These are phyloP conservation scores for Panicum virgatum DNA, from an alignment of 202 grass and related monocot genomes.

Conservation along the genomic window DNA sequence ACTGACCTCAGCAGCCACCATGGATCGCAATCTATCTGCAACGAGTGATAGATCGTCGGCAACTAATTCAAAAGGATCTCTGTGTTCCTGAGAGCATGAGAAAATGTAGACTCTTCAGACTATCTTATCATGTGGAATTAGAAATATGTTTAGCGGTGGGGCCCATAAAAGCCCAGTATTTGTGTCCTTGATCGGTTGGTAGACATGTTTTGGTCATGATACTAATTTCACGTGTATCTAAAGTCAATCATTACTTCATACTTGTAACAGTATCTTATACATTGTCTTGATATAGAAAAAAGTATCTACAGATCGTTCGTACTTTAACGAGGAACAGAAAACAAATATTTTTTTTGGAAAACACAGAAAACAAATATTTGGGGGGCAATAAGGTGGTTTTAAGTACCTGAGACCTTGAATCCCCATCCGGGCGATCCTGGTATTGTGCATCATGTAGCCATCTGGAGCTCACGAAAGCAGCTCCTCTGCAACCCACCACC, in stretches of 20 bases:
- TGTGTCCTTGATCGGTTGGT: neutral
- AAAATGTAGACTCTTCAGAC: neutral
- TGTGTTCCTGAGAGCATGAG: slow-evolving; percentile 38
- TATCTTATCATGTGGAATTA: neutral
- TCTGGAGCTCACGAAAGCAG: slow-evolving; percentile 47
- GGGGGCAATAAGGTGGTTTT: neutral
- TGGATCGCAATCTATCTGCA: slow-evolving; percentile 79
- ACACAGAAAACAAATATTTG: neutral
- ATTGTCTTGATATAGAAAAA: neutral
- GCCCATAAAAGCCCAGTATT: neutral
- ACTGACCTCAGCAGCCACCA: slow-evolving; percentile 84
- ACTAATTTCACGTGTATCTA: neutral
- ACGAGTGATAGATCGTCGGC: slow-evolving; percentile 83
- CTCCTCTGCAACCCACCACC: slow-evolving; percentile 62
- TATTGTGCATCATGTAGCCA: slow-evolving; percentile 76
- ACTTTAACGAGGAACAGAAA: neutral
- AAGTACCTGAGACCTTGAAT: slow-evolving; percentile 57
- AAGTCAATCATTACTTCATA: neutral
- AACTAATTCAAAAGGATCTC: slow-evolving; percentile 90
- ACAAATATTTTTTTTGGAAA: too few species aligned
- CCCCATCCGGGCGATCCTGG: slow-evolving; percentile 55
- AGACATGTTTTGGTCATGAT: neutral
- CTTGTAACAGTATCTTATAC: neutral
- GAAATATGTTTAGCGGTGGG: neutral
- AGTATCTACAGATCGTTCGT: neutral